Conservation (phyloP, 2,329 filamentous ascomycete species). For the Arthrobotrys sinensis region DNA sequence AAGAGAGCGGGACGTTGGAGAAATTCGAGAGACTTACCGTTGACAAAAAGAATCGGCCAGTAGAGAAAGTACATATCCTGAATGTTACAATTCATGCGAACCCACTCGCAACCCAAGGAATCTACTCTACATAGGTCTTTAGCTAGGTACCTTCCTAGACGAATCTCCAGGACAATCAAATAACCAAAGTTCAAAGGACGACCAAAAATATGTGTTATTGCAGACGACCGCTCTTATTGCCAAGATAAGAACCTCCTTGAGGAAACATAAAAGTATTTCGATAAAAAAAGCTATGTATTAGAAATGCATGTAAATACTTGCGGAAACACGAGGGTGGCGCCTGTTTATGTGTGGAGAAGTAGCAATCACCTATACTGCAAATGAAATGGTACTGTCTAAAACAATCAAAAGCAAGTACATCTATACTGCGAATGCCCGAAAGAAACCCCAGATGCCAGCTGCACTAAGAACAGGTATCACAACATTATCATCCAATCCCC, state of each 20-base stretch:
- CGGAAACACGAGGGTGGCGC: background rate
- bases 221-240: no score
- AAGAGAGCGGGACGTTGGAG: conserved; percentile 77
- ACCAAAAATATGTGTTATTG: no score
- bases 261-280: no score
- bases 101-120: conserved; percentile 73
- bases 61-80: conserved; percentile 77
- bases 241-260: no score
- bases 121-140: conserved; percentile 30
- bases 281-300: background rate
- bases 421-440: conserved; percentile 79
- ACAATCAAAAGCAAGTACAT: conserved; percentile 66
- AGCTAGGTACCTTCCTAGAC: no score
- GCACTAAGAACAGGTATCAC: conserved; percentile 95
- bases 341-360: conserved; percentile 14
- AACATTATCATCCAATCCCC: conserved; percentile 96
- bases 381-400: background rate
- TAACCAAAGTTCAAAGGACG: background rate
- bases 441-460: conserved; percentile 88
- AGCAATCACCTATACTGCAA: background rate
- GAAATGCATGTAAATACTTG: background rate
- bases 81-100: conserved; percentile 83
- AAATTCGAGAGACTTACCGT: conserved; percentile 80
- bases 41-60: conserved; percentile 83
- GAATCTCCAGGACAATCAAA: background rate